These are phyloP conservation scores for Tylopilus sp. DNA, from an alignment of 1,284 basidiomycete genomes.

Conservation along the genomic window DNA sequence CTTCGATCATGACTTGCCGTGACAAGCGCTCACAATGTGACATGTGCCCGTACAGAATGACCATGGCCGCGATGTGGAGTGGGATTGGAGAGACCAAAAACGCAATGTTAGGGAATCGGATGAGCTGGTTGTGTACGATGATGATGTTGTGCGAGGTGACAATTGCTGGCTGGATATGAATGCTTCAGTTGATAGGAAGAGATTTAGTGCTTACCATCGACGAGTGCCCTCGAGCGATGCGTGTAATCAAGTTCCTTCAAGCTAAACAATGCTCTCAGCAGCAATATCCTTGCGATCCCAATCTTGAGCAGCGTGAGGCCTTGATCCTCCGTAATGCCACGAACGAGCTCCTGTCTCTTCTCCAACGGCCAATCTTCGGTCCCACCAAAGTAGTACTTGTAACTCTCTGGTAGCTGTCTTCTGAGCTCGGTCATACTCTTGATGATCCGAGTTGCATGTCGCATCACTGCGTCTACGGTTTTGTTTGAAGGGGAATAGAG, in stretches of 20 bases:
- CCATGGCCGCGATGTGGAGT: constrained; percentile 81
- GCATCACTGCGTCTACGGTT: constrained; percentile 63
- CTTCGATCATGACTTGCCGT: constrained; percentile 63
- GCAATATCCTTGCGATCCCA: constrained; percentile 71
- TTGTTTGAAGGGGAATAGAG: constrained; percentile 70
- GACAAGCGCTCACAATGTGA: constrained; percentile 65
- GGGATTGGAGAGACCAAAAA: constrained; percentile 85
- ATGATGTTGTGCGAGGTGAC: constrained; percentile 81
- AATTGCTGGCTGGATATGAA: constrained; percentile 49
- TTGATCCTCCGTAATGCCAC: constrained; percentile 70
- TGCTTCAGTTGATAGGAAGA: neutral
- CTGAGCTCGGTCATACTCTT: constrained; percentile 68
- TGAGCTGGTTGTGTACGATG: constrained; percentile 73
- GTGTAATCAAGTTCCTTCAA: constrained; percentile 62
- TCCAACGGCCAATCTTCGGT: constrained; percentile 69
- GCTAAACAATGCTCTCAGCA: constrained; percentile 72
- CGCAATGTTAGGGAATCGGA: constrained; percentile 74
- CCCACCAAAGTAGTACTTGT: constrained; percentile 67
- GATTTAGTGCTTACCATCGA: constrained; percentile 55
- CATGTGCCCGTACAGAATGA: constrained; percentile 80
- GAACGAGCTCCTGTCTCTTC: constrained; percentile 59
- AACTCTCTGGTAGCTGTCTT: constrained; percentile 60
- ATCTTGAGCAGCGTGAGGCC: constrained; percentile 77
- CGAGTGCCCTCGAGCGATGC: constrained; percentile 62
- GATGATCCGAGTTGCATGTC: constrained; percentile 71